Evolutionary conservation across 2,329 filamentous ascomycete genomes (phyloP), one percentile per base, ranked within the genome.

Genomic region (Exophiala bonariae): DNA sequence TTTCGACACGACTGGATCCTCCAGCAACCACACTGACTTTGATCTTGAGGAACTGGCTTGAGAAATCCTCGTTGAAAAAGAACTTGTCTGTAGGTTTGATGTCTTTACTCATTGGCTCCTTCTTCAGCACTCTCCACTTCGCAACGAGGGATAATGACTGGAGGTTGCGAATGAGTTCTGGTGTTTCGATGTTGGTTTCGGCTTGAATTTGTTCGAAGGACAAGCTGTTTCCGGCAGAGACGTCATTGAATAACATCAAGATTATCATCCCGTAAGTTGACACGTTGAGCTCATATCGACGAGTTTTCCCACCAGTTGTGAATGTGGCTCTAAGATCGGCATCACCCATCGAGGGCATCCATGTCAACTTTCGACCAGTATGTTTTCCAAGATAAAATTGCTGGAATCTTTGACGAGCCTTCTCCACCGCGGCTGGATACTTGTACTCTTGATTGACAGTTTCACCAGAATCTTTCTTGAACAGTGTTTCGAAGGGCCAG

Each of bases 251-350:
- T 0, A 96, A 80, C 35, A 95, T 67, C 16, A 99, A 70, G 18
- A 97, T 83, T 16, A 96, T 73, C 88, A 97, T 96, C 59, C 85
- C 89, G 64, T 93, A 93, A 0, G 93, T 97, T 1, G 90, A 86
- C 16, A 95, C 90, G 52, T 90, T 96, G 45, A 99, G 75, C 60
- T 99, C 93, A 62, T 97, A 92, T 28, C 85, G 83, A 26, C 83
- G 81, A 10, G 83, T 80, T 60, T 90, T 90, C 26, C 86, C 85
- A 31, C 82, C 78, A 1, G 63, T 87, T 79, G 26, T 86, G 84
- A 69, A 99, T 85, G 31, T 82, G 52, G 89, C 93, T 48, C 86
- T 85, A 58, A 99, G 78, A 63, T 97, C 93, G 2, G 91, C 92
- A 37, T 83, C 91, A 19, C 92, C 92, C 79, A 86, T 82, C 54